phyloP scores from a whole-genome alignment of 2,329 filamentous ascomycete genomes.

The Coniella vitis region DNA sequence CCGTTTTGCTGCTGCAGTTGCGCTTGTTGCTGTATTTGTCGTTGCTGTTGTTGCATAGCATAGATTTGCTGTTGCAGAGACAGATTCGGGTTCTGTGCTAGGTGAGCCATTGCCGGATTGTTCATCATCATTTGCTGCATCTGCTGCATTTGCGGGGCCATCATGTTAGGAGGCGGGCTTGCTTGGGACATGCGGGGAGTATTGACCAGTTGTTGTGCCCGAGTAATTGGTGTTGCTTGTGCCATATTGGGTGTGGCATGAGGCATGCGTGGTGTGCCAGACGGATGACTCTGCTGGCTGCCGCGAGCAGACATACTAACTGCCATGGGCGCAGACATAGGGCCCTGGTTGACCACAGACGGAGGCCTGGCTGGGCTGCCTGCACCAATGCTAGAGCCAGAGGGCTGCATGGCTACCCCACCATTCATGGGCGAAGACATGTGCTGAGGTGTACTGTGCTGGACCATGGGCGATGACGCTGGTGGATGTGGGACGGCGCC shows the following conservation, averaged over 20 bases:
- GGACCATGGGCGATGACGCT: conserved; percentile 60
- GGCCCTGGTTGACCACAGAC: conserved; percentile 52
- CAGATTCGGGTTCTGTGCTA: conserved; percentile 32
- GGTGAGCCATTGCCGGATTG: conserved; percentile 33
- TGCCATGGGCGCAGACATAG: conserved; percentile 53
- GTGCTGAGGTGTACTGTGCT: conserved; percentile 57
- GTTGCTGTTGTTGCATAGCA: conserved; percentile 32
- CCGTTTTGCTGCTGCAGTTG: conserved; percentile 32
- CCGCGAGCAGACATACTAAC: conserved; percentile 57
- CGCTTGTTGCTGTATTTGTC: conserved; percentile 38
- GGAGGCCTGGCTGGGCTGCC: conserved; percentile 60
- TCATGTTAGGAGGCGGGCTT: conserved; percentile 54
- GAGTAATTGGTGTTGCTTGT: conserved; percentile 53
- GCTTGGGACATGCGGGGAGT: conserved; percentile 58
- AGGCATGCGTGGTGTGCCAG: conserved; percentile 56
- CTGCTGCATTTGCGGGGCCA: conserved; percentile 49
- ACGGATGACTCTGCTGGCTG: conserved; percentile 60
- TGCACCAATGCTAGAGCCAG: conserved; percentile 57
- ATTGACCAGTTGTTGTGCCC: conserved; percentile 36
- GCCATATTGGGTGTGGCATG: conserved; percentile 54
- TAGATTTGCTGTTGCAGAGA: conserved; percentile 25
- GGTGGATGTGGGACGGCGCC: conserved; percentile 53
- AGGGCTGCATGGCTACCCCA: conserved; percentile 56
- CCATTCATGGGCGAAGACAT: conserved; percentile 61
- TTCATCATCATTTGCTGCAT: conserved; percentile 50